phyloP scores from a whole-genome alignment of 2,329 filamentous ascomycete species.

The Claviceps maximensis region DNA sequence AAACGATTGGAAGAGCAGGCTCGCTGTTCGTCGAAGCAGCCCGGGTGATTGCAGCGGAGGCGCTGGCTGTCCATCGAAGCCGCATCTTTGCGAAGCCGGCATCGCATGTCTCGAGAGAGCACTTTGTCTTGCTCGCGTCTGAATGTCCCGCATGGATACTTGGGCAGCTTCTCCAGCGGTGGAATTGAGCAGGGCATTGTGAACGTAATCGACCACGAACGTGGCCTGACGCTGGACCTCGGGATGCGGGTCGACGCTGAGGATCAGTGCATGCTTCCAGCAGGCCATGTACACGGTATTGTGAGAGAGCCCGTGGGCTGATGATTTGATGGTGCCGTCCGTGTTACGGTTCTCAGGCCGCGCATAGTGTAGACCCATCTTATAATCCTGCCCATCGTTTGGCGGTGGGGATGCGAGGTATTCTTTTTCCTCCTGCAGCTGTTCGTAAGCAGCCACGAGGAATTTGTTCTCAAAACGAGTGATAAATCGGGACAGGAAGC shows the following conservation, averaged over 20 bases:
- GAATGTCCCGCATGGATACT: constrained; percentile 56
- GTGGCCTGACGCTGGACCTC: constrained; percentile 80
- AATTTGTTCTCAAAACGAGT: constrained; percentile 87
- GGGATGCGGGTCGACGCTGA: constrained; percentile 88
- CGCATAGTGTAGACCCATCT: constrained; percentile 50
- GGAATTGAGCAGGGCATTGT: constrained; percentile 65
- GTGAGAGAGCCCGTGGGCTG: constrained; percentile 52
- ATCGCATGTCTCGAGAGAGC: constrained; percentile 28
- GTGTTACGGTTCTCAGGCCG: constrained; percentile 40
- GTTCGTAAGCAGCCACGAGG: constrained; percentile 80
- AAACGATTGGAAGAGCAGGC: constrained; percentile 47
- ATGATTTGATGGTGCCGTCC: constrained; percentile 44
- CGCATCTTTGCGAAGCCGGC: constrained; percentile 30
- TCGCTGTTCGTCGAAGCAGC: constrained; percentile 49
- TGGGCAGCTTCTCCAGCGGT: constrained; percentile 59
- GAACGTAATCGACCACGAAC: constrained; percentile 74
- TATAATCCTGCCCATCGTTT: constrained; percentile 44
- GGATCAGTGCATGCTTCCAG: constrained; percentile 84
- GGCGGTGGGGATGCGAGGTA: constrained; percentile 43
- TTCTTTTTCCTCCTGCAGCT: constrained; percentile 71
- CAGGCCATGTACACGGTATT: constrained; percentile 88
- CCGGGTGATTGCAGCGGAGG: constrained; percentile 42
- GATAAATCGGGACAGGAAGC: constrained; percentile 88
- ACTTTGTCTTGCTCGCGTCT: constrained; percentile 34
- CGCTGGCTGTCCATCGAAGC: constrained; percentile 22